Evolutionary conservation across 306 rosid species (phyloP).

Genomic region (Fragaria ananassa): DNA sequence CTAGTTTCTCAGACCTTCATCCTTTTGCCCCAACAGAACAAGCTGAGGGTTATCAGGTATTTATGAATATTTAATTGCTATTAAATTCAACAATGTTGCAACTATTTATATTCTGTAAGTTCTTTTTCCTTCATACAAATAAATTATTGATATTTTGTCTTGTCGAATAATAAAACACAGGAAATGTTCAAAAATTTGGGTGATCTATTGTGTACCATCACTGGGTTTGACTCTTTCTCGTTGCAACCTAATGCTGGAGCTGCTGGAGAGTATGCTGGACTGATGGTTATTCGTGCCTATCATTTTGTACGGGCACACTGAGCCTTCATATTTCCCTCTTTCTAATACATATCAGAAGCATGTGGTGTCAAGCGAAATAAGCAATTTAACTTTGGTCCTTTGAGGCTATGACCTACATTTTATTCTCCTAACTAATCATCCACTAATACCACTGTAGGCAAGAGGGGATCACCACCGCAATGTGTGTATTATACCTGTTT

Average conservation of each 20-base stretch:
- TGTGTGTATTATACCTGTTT: constrained; percentile 95
- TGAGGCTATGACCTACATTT: not conserved
- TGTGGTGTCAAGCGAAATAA: not conserved
- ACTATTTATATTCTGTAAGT: constrained; percentile 13
- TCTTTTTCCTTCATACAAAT: constrained; percentile 33
- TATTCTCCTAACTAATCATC: constrained; percentile 4
- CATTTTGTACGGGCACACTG: constrained; percentile 56
- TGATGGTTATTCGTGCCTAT: constrained; percentile 99
- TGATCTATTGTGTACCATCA: constrained; percentile 70
- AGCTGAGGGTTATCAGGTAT: constrained; percentile 93
- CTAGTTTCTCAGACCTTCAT: constrained; percentile 71
- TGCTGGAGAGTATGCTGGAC: constrained; percentile 99
- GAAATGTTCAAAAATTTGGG: constrained; percentile 95
- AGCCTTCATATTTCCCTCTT: constrained; percentile 7
- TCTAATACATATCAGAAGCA: not conserved
- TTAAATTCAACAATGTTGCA: not conserved
- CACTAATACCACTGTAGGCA: constrained; percentile 55
- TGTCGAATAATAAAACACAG: constrained; percentile 40
- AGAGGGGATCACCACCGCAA: constrained; percentile 93
- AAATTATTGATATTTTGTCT: constrained; percentile 16
- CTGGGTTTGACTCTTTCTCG: constrained; percentile 98
- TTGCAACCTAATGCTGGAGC: constrained; percentile 99
- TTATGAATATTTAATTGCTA: constrained; percentile 7
- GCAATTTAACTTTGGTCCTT: not conserved
- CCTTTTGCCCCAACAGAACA: constrained; percentile 94